These are phyloP conservation scores for Iris pallida DNA, from an alignment of 116 monocot species.

Conservation along the genomic window DNA sequence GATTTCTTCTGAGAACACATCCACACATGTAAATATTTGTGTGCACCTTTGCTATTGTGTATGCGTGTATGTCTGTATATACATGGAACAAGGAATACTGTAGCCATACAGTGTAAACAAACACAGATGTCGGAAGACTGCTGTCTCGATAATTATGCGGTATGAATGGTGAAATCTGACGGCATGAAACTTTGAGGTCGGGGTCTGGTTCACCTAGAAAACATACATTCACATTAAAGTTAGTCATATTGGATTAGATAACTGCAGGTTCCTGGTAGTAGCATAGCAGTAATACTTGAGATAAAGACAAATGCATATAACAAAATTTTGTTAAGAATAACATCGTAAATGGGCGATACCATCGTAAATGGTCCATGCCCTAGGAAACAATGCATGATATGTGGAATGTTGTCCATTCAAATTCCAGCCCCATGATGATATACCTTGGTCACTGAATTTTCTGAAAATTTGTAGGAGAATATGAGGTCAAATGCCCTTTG, in stretches of 20 bases:
- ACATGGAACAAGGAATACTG: no score
- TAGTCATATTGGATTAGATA: not conserved
- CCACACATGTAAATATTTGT: no score
- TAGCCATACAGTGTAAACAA: slow-evolving; percentile 79
- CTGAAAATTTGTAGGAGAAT: slow-evolving; percentile 23
- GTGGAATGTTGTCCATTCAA: slow-evolving; percentile 91
- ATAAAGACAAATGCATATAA: not conserved
- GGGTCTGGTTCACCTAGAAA: slow-evolving; percentile 90
- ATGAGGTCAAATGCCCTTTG: not conserved
- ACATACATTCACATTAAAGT: not conserved
- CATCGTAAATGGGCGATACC: slow-evolving; percentile 26
- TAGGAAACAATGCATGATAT: slow-evolving; percentile 92
- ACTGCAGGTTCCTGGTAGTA: not conserved
- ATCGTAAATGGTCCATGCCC: slow-evolving; percentile 97
- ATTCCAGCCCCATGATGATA: slow-evolving; percentile 94
- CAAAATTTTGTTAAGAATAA: not conserved
- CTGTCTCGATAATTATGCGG: slow-evolving; percentile 93
- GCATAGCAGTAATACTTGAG: not conserved
- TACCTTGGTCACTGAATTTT: slow-evolving; percentile 55
- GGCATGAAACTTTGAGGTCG: slow-evolving; percentile 89
- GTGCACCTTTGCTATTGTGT: no score
- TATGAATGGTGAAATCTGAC: slow-evolving; percentile 95
- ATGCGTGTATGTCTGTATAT: no score
- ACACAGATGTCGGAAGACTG: slow-evolving; percentile 85
- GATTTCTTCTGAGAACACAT: no score